Evolutionary conservation across 2,329 filamentous ascomycete species (phyloP).

Genomic region (Arthrocladium fulminans): DNA sequence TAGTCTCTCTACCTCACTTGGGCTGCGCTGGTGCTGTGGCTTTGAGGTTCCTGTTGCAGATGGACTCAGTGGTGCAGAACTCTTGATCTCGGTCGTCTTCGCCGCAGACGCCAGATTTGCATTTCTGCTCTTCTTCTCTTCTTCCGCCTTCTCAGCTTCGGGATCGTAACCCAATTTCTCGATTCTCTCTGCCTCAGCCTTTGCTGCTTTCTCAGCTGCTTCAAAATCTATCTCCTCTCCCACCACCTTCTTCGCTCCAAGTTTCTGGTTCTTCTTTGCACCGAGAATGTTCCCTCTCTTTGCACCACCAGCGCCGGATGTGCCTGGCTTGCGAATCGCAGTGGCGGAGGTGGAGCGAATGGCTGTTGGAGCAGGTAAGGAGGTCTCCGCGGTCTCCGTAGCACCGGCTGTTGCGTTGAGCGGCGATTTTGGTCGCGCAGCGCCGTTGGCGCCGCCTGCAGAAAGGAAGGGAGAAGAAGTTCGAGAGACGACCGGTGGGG

Average conservation of each 20-base stretch:
- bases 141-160: conserved; percentile 62
- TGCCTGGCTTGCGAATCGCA: conserved; percentile 63
- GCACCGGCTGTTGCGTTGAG: conserved; percentile 43
- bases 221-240: conserved; percentile 86
- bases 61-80: conserved; percentile 64
- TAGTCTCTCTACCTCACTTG: conserved; percentile 74
- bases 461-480: conserved; percentile 86
- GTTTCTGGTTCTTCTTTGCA: conserved; percentile 71
- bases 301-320: conserved; percentile 48
- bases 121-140: conserved; percentile 30
- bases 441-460: conserved; percentile 51
- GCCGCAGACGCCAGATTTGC: conserved; percentile 28
- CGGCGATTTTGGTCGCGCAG: conserved; percentile 74
- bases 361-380: conserved; percentile 49
- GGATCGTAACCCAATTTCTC: conserved; percentile 93
- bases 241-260: conserved; percentile 86
- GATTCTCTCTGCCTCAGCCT: conserved; percentile 93
- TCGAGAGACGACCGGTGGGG: conserved; percentile 70
- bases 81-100: conserved; percentile 55
- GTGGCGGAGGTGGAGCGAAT: conserved; percentile 68
- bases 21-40: conserved; percentile 44
- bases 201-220: conserved; percentile 91
- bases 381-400: conserved; percentile 43
- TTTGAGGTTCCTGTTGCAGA: conserved; percentile 48
- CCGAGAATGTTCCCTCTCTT: conserved; percentile 81